phyloP scores from a whole-genome alignment of 441 rosid genomes.

The Pelargonium cotyledonis region DNA sequence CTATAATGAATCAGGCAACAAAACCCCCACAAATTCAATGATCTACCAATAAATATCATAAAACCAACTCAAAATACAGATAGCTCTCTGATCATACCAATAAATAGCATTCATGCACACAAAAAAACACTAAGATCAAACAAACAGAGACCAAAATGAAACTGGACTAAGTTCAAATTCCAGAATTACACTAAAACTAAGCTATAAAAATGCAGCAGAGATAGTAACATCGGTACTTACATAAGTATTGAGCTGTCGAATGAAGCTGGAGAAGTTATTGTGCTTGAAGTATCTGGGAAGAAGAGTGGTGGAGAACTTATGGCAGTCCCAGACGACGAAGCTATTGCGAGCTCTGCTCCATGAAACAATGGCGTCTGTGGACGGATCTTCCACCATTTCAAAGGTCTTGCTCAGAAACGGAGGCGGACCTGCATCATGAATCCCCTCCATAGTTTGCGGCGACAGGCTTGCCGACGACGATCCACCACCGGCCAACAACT shows the following conservation, averaged over 20 bases:
- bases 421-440: constrained; percentile 64
- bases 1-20: not conserved
- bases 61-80: no score
- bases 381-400: constrained; percentile 59
- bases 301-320: constrained; percentile 39
- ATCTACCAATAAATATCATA: not conserved
- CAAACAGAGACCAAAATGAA: no score
- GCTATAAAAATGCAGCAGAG: not conserved
- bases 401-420: constrained; percentile 60
- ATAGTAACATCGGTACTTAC: constrained; percentile 29
- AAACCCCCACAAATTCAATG: not conserved
- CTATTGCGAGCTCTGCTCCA: constrained; percentile 58
- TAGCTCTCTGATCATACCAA: no score
- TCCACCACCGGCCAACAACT: constrained; percentile 12
- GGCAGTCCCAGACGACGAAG: constrained; percentile 61
- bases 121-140: no score
- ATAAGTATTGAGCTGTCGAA: constrained; percentile 69
- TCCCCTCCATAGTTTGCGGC: constrained; percentile 63
- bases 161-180: no score
- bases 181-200: not conserved
- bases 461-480: constrained; percentile 38
- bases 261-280: constrained; percentile 61
- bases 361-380: constrained; percentile 48
- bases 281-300: constrained; percentile 65
- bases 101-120: no score